Base-by-base conservation (phyloP, 2,329 filamentous ascomycete species). In the Fusarium sp. region DNA sequence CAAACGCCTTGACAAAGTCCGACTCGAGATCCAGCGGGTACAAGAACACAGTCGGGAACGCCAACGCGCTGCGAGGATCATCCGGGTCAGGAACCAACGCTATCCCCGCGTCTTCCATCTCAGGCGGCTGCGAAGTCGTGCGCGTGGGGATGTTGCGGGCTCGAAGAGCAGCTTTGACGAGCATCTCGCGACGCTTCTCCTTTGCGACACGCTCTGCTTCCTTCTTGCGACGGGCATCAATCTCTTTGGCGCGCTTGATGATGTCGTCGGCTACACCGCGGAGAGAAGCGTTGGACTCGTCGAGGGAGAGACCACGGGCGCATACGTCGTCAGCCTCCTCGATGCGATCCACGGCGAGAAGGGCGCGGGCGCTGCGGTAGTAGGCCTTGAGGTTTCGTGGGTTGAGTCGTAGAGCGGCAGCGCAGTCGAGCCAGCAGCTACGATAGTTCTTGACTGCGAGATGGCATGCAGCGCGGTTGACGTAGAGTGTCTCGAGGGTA, bases 391-490 rank as follows among this genome's bases (percentile, higher is more conserved):
- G 83, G 82, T 98, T 98, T 60, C 82, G 83, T 4, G 92, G 89
- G 83, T 98, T 97, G 68, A 98, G 86, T 43, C 91, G 90, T 69
- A 99, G 88, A 2, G 94, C 93, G 9, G 91, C 88, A 3, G 92
- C 93, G 83, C 95, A 97, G 86, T 98, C 97, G 57, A 93, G 88
- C 79, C 93, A 97, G 84, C 93, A 95, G 72, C 91, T 92, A 73
- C 96, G 92, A 84, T 95, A 97, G 85, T 99, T 99, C 81, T 91
- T 90, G 75, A 98, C 88, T 82, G 95, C 93, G 71, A 99, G 87
- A 82, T 98, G 94, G 84, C 95, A 97, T 31, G 97, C 91, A 1
- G 96, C 95, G 70, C 97, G 92, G 84, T 99, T 99, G 72, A 93
- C 90, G 82, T 95, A 92, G 70, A 95, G 92, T 2, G 91, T 89